These are phyloP conservation scores for Gossypium trilobum DNA, from an alignment of 441 rosid genomes.

Conservation along the genomic window DNA sequence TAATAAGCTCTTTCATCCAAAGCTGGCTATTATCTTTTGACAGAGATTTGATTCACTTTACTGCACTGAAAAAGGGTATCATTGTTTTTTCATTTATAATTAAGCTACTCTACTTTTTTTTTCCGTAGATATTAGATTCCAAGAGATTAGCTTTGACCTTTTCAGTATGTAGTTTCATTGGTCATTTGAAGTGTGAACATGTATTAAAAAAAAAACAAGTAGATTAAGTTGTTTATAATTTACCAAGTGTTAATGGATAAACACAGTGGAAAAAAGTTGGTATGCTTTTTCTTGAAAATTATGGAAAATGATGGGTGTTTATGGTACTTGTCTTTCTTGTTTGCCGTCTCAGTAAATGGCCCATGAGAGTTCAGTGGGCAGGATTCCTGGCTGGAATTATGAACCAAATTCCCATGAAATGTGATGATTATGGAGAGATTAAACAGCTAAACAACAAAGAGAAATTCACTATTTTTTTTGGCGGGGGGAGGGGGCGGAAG, in stretches of 20 bases:
- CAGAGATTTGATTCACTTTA: constrained; percentile 3
- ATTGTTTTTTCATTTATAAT: not conserved
- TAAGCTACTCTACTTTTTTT: not conserved
- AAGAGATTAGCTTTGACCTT: not conserved
- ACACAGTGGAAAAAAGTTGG: constrained; percentile 18
- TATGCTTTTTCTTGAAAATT: constrained; percentile 23
- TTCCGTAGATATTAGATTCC: too few species aligned
- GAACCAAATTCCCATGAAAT: constrained; percentile 29
- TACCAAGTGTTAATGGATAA: not conserved
- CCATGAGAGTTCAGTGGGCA: constrained; percentile 35
- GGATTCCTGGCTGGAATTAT: constrained; percentile 37
- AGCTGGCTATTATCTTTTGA: not conserved
- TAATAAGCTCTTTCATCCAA: not conserved
- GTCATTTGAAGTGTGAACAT: constrained; percentile 1
- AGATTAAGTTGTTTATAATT: constrained; percentile 9
- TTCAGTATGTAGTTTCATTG: not conserved
- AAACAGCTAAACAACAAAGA: not conserved
- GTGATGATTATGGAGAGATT: constrained; percentile 18
- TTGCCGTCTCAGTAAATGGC: constrained; percentile 30
- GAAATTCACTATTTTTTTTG: too few species aligned
- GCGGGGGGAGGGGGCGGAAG: not conserved
- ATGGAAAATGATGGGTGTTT: constrained; percentile 14
- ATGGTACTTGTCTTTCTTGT: constrained; percentile 23
- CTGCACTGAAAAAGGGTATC: not conserved
- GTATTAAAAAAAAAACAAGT: not conserved